Evolutionary conservation across 495 filamentous ascomycete genomes (phyloP), one percentile per base, ranked within the genome.

Genomic region (Penicillium argentinense): DNA sequence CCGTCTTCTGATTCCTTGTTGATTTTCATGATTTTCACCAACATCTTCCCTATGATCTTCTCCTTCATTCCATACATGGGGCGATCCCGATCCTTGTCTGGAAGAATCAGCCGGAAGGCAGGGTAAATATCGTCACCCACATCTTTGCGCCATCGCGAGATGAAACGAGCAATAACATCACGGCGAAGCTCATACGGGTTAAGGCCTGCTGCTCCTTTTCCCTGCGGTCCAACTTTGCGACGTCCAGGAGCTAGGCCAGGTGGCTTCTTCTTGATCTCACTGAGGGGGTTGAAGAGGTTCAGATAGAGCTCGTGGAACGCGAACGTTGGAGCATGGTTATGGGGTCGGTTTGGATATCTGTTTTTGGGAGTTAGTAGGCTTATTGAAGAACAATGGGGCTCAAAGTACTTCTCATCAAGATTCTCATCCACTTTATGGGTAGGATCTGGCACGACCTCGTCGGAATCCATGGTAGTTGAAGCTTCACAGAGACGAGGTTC

Each of bases 61-160:
- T 98, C 93, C 64, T 97, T 97, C 22, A 98, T 76, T 3, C 91
- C 88, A 57, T 98, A 98, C 80, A 96, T 91, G 25, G 87, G 86
- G 25, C 93, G 81, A 48, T 97, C 91, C 24, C 91, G 79, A 59
- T 98, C 93, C 59, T 95, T 95, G 55, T 92, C 89, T 0, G 91
- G 89, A n/a, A 96, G 71, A 55, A 97, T 95, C 39, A 98, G 75
- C 25, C 93, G 81, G 64, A 98, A 81, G 14, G 90, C 91, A 2
- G 95, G 95, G 67, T 95, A 96, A 51, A 97, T 88, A 60, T 98
- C 91, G 54, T 87, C 73, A 36, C 93, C 93, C 16, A 95, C 90
- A 34, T 95, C 85, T 39, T 81, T 79, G 25, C 91, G 77, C 93
- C 93, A 98, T 62, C 82, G 81, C 19, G 86, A 81, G 54, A 98